phyloP scores from a whole-genome alignment of 176 grass and related monocot genomes.

The Pharus latifolius region DNA sequence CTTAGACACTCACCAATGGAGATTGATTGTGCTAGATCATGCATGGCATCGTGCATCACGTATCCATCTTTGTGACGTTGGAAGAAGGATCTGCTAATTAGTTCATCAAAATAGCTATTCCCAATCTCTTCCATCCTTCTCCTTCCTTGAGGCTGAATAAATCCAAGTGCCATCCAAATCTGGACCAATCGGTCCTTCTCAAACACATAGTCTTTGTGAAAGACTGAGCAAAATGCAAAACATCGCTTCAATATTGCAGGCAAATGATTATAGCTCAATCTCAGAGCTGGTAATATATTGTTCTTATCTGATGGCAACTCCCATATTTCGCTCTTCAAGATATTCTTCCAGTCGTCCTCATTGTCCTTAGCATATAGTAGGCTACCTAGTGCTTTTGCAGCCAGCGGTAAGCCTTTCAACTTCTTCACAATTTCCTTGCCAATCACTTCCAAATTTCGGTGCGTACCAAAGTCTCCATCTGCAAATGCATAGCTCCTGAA shows the following conservation, averaged over 20 bases:
- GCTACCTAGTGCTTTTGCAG: slow-evolving; percentile 66
- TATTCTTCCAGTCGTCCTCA: slow-evolving; percentile 51
- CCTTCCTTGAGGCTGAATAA: slow-evolving; percentile 33
- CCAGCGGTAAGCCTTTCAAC: slow-evolving; percentile 67
- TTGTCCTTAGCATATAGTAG: slow-evolving; percentile 37
- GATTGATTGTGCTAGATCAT: slow-evolving; percentile 61
- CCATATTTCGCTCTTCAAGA: slow-evolving; percentile 77
- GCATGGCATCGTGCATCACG: slow-evolving; percentile 84
- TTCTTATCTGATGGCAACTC: slow-evolving; percentile 57
- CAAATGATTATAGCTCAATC: slow-evolving; percentile 68
- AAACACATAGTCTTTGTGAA: slow-evolving; percentile 73
- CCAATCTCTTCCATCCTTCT: slow-evolving; percentile 52
- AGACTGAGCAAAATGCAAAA: slow-evolving; percentile 73
- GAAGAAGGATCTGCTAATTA: slow-evolving; percentile 70
- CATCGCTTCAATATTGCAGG: slow-evolving; percentile 57
- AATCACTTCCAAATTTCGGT: slow-evolving; percentile 55
- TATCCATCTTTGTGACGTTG: slow-evolving; percentile 46
- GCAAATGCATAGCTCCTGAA: slow-evolving; percentile 74
- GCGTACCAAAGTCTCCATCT: slow-evolving; percentile 26
- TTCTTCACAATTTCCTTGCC: slow-evolving; percentile 73
- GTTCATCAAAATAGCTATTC: slow-evolving; percentile 58
- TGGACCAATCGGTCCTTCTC: slow-evolving; percentile 42
- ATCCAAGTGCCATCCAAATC: slow-evolving; percentile 75
- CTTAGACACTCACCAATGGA: slow-evolving; percentile 48
- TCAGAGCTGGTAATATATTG: slow-evolving; percentile 69